Evolutionary conservation across 2,329 filamentous ascomycete genomes (phyloP).

Genomic region (Ascochyta viciae-villosae): DNA sequence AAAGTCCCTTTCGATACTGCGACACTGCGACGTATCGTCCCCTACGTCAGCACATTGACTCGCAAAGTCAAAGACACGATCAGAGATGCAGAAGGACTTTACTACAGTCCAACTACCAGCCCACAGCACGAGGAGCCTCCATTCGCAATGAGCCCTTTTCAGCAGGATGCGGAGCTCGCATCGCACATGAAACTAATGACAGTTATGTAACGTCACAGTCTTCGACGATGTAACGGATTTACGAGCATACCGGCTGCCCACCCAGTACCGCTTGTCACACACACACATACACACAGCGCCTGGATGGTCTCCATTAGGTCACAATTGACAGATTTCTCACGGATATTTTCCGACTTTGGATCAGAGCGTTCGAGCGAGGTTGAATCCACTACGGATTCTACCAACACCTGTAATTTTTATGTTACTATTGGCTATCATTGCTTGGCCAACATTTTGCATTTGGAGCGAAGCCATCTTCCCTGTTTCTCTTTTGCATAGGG

Average conservation of each 20-base stretch:
- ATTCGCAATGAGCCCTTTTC: constrained; percentile 43
- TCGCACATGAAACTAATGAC: constrained; percentile 52
- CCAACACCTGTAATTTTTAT: constrained; percentile 44
- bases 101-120: constrained; percentile 52
- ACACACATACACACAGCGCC: background rate
- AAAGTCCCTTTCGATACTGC: constrained; percentile 73
- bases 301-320: constrained; percentile 17
- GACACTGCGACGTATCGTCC: constrained; percentile 68
- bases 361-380: constrained; percentile 41
- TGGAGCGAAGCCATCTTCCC: constrained; percentile 42
- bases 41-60: constrained; percentile 57
- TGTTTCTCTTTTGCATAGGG: constrained; percentile 35
- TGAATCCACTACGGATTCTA: constrained; percentile 23
- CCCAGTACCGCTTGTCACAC: constrained; percentile 2
- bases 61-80: constrained; percentile 57
- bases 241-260: constrained; percentile 23
- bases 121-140: constrained; percentile 47
- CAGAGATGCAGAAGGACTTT: constrained; percentile 57
- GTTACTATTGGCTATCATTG: constrained; percentile 30
- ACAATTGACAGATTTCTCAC: constrained; percentile 33
- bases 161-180: constrained; percentile 42
- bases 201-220: constrained; percentile 41
- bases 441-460: constrained; percentile 39
- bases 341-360: constrained; percentile 39
- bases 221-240: constrained; percentile 20